A percentile compares a stretch with the other conserved stretches of the same genome.
These are phyloP conservation scores for Penicillium ochrochloron DNA, from an alignment of 495 filamentous ascomycete species.

Conservation along the genomic window DNA sequence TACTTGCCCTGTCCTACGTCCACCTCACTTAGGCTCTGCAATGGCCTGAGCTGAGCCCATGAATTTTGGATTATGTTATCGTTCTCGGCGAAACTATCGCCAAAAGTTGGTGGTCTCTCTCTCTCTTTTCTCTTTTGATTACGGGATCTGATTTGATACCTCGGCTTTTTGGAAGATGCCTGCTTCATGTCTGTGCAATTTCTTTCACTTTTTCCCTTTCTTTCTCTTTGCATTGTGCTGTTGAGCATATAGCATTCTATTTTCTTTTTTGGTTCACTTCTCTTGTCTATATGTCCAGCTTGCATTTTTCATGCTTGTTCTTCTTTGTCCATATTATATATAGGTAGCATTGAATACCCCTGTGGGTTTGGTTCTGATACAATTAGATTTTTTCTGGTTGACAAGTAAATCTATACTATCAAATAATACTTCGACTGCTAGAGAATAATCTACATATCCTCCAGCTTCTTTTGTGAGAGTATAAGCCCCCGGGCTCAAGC, in stretches of 20 bases:
- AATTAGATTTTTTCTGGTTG: neutral
- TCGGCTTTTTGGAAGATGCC: conserved; percentile 2
- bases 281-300: neutral
- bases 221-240: conserved; percentile 5
- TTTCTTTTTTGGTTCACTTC: neutral
- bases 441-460: no score
- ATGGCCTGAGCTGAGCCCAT: neutral
- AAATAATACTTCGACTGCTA: neutral
- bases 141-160: neutral
- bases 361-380: neutral
- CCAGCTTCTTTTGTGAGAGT: no score
- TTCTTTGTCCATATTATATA: neutral
- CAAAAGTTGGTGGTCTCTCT: neutral
- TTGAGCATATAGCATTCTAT: neutral
- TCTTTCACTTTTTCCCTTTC: neutral
- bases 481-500: no score
- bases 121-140: neutral
- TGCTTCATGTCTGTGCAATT: neutral
- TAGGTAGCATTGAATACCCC: neutral
- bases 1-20: neutral
- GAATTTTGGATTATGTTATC: neutral
- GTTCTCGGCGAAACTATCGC: neutral
- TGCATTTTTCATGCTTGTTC: conserved; percentile 1
- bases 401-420: neutral
- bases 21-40: neutral